Percentiles rank a stretch among this genome's conserved stretches.
These are phyloP conservation scores for Rosa persica DNA, from an alignment of 306 rosid genomes.

Conservation along the genomic window DNA sequence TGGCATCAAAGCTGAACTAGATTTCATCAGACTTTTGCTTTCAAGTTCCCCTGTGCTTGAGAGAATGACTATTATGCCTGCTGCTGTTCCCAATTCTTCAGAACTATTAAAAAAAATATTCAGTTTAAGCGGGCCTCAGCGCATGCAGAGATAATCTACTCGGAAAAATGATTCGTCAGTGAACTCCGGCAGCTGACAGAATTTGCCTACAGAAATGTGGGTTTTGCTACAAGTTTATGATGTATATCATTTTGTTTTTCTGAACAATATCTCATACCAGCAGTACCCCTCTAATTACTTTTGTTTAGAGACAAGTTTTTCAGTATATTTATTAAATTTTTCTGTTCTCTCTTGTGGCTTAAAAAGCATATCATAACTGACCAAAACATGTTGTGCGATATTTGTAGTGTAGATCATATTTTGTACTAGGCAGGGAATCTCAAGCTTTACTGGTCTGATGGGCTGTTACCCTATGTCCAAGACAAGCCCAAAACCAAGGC, in stretches of 20 bases:
- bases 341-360: background rate
- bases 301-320: background rate
- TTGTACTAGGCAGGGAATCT: background rate
- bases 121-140: slow-evolving; percentile 46
- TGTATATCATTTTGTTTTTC: background rate
- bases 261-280: background rate
- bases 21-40: slow-evolving; percentile 49
- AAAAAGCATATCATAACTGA: background rate
- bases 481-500: background rate
- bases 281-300: background rate
- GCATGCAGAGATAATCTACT: slow-evolving; percentile 45
- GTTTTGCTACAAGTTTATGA: background rate
- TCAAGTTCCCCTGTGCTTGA: slow-evolving; percentile 43
- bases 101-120: slow-evolving; percentile 44
- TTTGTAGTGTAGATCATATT: background rate
- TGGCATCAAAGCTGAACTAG: slow-evolving; percentile 45
- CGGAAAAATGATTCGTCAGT: slow-evolving; percentile 27
- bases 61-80: slow-evolving; percentile 49
- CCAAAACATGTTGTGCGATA: background rate
- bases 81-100: background rate
- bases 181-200: background rate
- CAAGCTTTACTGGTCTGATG: background rate
- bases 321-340: background rate
- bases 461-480: background rate
- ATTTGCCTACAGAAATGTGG: background rate